phyloP scores from a whole-genome alignment of 73 alveolate genomes.

The Symbiodinium natans region DNA sequence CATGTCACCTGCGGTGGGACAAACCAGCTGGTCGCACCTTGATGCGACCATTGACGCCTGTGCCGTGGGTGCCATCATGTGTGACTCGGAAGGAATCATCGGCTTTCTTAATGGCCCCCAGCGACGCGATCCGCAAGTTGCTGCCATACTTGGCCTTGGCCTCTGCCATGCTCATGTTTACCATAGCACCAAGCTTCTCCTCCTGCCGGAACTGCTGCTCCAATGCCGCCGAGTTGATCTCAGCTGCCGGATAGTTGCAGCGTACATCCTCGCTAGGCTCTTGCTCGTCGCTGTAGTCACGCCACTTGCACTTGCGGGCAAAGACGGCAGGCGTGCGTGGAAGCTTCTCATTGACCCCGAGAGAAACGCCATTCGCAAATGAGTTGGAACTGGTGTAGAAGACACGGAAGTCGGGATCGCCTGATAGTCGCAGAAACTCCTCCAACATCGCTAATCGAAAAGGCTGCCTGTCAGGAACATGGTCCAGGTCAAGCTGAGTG shows the following conservation, averaged over 20 bases:
- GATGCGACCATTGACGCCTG: neutral
- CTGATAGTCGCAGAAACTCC: slow-evolving; percentile 4
- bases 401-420: slow-evolving; percentile 6
- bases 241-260: neutral
- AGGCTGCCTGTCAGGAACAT: neutral
- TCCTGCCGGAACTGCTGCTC: neutral
- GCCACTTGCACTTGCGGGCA: neutral
- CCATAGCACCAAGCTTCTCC: slow-evolving; percentile 7
- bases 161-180: neutral
- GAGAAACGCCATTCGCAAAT: slow-evolving; percentile 16
- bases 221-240: neutral
- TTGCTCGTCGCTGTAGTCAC: neutral
- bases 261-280: neutral
- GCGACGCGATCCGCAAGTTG: neutral
- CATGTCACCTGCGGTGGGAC: neutral
- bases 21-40: neutral
- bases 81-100: neutral
- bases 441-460: slow-evolving; percentile 20
- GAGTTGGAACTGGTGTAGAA: neutral
- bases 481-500: neutral
- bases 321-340: slow-evolving; percentile 58
- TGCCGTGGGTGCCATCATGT: slow-evolving; percentile 14
- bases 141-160: neutral
- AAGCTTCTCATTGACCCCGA: neutral
- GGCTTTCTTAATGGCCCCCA: neutral